A percentile compares a stretch with the other conserved stretches of the same genome.
These are phyloP conservation scores for Knoxdaviesia proteae DNA, from an alignment of 2,329 filamentous ascomycete species.

Conservation along the genomic window DNA sequence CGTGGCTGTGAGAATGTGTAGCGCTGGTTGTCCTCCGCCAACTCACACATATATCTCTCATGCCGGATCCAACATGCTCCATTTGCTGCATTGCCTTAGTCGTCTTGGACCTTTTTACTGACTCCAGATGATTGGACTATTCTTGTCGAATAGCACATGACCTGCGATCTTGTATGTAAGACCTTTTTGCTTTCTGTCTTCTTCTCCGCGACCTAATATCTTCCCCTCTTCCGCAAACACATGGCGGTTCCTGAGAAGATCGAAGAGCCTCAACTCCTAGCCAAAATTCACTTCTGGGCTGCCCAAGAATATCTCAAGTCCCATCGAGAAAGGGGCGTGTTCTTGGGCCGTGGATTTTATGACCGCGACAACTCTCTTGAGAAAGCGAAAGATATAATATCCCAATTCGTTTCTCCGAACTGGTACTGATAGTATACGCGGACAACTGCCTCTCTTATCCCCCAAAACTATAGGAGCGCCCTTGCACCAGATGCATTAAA, in stretches of 20 bases:
- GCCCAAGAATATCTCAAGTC: too few relatives aligned
- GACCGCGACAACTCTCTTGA: too few relatives aligned
- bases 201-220: background rate
- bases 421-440: too few relatives aligned
- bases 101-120: background rate
- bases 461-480: conserved; percentile 49
- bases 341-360: too few relatives aligned
- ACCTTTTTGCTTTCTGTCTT: background rate
- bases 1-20: conserved; percentile 1
- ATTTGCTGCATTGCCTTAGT: conserved; percentile 1
- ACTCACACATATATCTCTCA: too few relatives aligned
- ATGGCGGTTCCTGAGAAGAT: background rate
- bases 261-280: too few relatives aligned
- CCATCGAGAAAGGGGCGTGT: too few relatives aligned
- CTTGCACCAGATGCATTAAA: conserved; percentile 94
- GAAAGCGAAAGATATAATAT: too few relatives aligned
- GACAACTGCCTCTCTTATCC: conserved; percentile 8
- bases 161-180: conserved; percentile 64
- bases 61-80: conserved; percentile 6
- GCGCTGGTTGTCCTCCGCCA: background rate
- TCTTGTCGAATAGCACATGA: conserved; percentile 51
- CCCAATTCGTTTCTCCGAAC: too few relatives aligned
- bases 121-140: too few relatives aligned
- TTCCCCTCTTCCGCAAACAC: background rate
- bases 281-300: too few relatives aligned